phyloP scores from a whole-genome alignment of 768 basidiomycete species.

The Russula abietina region DNA sequence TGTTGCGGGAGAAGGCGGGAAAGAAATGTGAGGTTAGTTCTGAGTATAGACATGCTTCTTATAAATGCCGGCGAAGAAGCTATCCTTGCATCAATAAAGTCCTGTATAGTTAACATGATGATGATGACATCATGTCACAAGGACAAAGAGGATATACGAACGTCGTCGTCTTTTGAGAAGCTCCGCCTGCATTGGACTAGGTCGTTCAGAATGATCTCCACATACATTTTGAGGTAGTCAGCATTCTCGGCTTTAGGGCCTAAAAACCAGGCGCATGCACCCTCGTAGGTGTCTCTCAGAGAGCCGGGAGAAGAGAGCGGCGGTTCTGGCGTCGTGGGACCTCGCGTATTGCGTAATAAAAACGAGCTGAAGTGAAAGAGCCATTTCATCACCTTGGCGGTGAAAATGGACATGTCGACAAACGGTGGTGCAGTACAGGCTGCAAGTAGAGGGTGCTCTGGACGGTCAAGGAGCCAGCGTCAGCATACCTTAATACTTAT shows the following conservation, averaged over 20 bases:
- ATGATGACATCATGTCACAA: neutral
- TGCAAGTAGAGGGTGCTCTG: neutral
- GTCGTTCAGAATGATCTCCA: slow-evolving; percentile 28
- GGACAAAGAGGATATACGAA: slow-evolving; percentile 13
- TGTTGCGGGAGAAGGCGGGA: slow-evolving; percentile 28
- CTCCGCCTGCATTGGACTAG: slow-evolving; percentile 27
- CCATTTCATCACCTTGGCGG: too few species aligned
- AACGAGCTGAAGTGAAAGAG: too few species aligned
- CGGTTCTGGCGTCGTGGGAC: neutral
- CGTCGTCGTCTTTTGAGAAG: slow-evolving; percentile 33
- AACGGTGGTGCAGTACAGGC: neutral
- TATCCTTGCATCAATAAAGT: slow-evolving; percentile 25
- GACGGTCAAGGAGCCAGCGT: too few species aligned
- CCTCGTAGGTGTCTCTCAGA: slow-evolving; percentile 22
- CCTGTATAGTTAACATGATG: slow-evolving; percentile 11
- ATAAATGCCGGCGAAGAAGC: slow-evolving; percentile 26
- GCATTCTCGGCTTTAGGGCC: slow-evolving; percentile 38
- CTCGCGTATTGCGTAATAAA: neutral
- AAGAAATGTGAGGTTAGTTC: slow-evolving; percentile 23
- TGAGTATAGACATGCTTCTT: slow-evolving; percentile 26
- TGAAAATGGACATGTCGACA: neutral
- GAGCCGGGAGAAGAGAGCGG: slow-evolving; percentile 6
- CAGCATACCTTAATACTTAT: too few species aligned
- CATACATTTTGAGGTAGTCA: slow-evolving; percentile 28
- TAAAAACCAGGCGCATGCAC: slow-evolving; percentile 36